Evolutionary conservation across 2,329 filamentous ascomycete species (phyloP), one percentile per base, ranked within the genome.

Genomic region (Coniochaeta sp.): DNA sequence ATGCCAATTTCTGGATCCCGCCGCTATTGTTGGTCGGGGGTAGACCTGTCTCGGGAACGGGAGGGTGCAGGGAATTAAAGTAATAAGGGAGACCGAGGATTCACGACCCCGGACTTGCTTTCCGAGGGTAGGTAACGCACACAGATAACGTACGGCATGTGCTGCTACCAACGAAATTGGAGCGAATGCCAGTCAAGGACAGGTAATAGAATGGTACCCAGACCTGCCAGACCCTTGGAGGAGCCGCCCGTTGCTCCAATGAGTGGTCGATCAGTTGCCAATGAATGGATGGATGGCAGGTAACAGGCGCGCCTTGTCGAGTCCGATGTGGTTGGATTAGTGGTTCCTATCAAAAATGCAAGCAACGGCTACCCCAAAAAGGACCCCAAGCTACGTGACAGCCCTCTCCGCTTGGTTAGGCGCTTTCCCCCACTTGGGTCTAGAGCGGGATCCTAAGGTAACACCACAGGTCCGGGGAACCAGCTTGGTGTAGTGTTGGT

Each of bases 41-140:
- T 36, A 56, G 33, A 38, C 54, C 17, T 22, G 31, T 38, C 54
- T 56, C 34, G 54, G 54, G 54, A 56, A 38, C 56, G 56, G 56
- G 56, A 58, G 34, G 38, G 16, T 40, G 56, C 56, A 58, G 54
- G 56, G 56, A 44, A 43, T 58, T 58, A 58, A 43, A 58, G 56
- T 44, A 58, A 44, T 58, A 43, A 44, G 33, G 56, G 22, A 3
- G 56, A 43, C 56, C 24, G 33, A 34, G 56, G 56, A 44, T 44
- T 31, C 36, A 19, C 54, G 31, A 56, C 17, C n/a, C 54, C 31
- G 6, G 54, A 44, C 24, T 44, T 22, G 22, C n/a, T 6, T 16
- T 28, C 31, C 3, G 31, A 57, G 7, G 47, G 50, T 9, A 36
- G 17, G 22, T n/a, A n/a, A n/a, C n/a, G n/a, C n/a, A n/a, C 31